Percentiles rank a stretch among this genome's conserved stretches.
These are phyloP conservation scores for Monosporascus sp. DNA, from an alignment of 2,329 filamentous ascomycete species.

Conservation along the genomic window DNA sequence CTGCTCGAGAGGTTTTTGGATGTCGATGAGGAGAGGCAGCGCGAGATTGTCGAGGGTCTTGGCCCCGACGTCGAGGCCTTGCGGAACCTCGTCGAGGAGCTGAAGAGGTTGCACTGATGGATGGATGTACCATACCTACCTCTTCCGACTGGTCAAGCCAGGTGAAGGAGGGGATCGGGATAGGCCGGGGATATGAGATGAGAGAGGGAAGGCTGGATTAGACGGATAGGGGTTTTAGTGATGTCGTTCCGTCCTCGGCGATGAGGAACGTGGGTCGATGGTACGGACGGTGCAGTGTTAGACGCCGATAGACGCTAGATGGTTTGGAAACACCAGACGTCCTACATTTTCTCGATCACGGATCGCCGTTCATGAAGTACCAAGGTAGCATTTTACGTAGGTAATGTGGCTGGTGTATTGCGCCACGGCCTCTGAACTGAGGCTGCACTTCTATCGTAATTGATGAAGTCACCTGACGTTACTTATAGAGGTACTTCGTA, in stretches of 20 bases:
- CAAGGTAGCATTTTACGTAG: no score
- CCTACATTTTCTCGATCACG: no score
- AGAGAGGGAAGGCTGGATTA: background rate
- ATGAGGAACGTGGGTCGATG: no score
- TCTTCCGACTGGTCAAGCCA: no score
- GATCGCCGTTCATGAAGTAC: no score
- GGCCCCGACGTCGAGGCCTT: slow-evolving; percentile 59
- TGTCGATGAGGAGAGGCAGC: slow-evolving; percentile 54
- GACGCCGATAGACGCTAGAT: no score
- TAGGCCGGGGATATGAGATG: no score
- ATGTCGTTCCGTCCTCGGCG: background rate
- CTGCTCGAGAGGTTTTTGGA: slow-evolving; percentile 82
- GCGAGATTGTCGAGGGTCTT: slow-evolving; percentile 47
- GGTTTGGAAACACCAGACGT: no score
- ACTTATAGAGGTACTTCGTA: slow-evolving; percentile 9
- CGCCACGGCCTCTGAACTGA: background rate
- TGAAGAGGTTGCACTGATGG: slow-evolving; percentile 55
- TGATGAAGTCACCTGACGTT: slow-evolving; percentile 8
- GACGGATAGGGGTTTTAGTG: background rate
- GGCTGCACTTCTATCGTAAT: no score
- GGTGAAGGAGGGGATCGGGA: no score
- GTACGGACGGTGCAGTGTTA: no score
- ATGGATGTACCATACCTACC: slow-evolving; percentile 2
- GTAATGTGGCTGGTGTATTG: background rate
- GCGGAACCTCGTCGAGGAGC: slow-evolving; percentile 55